phyloP scores from a whole-genome alignment of 495 filamentous ascomycete species.

The Hypoxylon crocopeplum region DNA sequence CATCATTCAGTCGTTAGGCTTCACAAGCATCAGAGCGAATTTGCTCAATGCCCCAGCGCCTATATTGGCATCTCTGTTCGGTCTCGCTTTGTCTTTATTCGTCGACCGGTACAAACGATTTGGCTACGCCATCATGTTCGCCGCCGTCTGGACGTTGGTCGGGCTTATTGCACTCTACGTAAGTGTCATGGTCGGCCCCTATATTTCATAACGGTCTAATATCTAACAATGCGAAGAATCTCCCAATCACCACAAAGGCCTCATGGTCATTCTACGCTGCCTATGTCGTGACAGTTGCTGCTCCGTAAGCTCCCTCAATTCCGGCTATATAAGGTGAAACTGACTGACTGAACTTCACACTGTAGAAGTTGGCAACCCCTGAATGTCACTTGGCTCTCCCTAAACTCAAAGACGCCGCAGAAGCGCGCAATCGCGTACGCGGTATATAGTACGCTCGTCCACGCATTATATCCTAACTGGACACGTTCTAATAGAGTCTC shows the following conservation, averaged over 20 bases:
- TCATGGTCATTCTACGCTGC: constrained; percentile 32
- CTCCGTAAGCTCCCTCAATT: constrained; percentile 27
- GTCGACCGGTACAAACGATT: constrained; percentile 28
- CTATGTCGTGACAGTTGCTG: constrained; percentile 24
- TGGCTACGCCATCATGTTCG: constrained; percentile 21
- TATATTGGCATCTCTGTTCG: constrained; percentile 11
- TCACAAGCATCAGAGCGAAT: constrained; percentile 24
- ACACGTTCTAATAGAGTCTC: constrained; percentile 7
- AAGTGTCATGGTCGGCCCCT: background rate
- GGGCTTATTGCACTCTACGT: constrained; percentile 30
- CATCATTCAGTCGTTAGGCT: constrained; percentile 21
- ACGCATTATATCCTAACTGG: no score
- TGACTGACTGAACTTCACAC: no score
- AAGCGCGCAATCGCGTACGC: constrained; percentile 26
- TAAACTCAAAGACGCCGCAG: constrained; percentile 26
- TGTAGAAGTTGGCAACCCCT: constrained; percentile 27
- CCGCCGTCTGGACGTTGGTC: constrained; percentile 20
- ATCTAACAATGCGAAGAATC: constrained; percentile 14
- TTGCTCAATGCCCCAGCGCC: constrained; percentile 22
- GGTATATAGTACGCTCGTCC: constrained; percentile 15
- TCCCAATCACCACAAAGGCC: constrained; percentile 18
- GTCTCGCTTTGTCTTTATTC: constrained; percentile 9
- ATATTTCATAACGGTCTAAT: background rate
- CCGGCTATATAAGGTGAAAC: no score
- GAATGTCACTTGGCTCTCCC: constrained; percentile 27